Evolutionary conservation across 768 basidiomycete genomes (phyloP).

Genomic region (Macrolepiota albuminosa): DNA sequence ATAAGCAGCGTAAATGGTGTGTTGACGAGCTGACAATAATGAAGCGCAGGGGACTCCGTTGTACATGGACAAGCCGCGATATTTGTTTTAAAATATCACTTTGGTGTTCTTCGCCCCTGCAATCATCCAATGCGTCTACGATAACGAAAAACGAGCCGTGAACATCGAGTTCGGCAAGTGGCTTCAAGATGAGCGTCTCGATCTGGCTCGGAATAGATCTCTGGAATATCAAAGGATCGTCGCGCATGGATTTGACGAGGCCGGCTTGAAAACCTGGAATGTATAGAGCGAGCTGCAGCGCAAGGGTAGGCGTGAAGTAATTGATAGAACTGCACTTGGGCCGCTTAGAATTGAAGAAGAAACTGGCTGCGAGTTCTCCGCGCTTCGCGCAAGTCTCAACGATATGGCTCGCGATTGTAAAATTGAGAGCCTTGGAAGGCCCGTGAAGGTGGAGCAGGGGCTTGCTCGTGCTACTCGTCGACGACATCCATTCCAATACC

Average conservation of each 20-base stretch:
- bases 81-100: background rate
- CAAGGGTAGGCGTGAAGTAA: background rate
- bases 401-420: background rate
- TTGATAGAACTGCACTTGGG: background rate
- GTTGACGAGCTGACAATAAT: background rate
- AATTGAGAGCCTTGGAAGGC: background rate
- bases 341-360: background rate
- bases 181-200: background rate
- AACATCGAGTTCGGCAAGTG: background rate
- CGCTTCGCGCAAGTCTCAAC: background rate
- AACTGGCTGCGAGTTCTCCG: background rate
- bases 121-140: background rate
- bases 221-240: background rate
- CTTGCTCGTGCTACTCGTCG: background rate
- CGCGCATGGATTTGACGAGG: background rate
- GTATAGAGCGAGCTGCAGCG: background rate
- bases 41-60: background rate
- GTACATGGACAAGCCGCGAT: background rate
- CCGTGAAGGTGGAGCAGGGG: background rate
- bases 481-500: background rate
- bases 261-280: background rate
- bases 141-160: background rate
- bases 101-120: background rate
- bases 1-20: background rate
- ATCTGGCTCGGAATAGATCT: background rate